These are phyloP conservation scores for Stromatinia cepivora DNA, from an alignment of 2,329 filamentous ascomycete genomes.

Conservation along the genomic window DNA sequence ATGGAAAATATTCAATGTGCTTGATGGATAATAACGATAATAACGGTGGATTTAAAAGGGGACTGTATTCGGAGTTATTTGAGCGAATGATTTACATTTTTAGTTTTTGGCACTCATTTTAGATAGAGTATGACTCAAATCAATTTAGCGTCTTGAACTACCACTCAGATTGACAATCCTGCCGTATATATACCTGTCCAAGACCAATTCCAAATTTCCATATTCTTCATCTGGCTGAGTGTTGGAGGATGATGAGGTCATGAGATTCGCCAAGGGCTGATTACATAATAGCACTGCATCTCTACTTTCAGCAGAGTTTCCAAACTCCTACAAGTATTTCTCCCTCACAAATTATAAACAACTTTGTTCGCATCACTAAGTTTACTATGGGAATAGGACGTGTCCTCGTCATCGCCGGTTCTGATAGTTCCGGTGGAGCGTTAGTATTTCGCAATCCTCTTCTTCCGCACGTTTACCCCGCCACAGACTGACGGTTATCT, in stretches of 20 bases:
- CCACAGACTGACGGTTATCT: slow-evolving; percentile 25
- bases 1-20: no score
- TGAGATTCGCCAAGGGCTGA: background rate
- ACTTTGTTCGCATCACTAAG: background rate
- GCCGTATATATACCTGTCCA: background rate
- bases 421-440: slow-evolving; percentile 75
- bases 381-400: slow-evolving; percentile 44
- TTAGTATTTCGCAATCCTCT: slow-evolving; percentile 48
- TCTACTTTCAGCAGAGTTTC: background rate
- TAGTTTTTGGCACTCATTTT: background rate
- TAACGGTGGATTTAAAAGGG: background rate
- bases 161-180: background rate
- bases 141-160: background rate
- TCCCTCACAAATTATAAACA: background rate
- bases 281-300: slow-evolving; percentile 16
- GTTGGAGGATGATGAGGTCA: background rate
- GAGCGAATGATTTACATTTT: background rate
- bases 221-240: background rate
- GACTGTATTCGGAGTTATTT: background rate
- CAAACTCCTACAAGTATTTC: background rate
- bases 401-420: slow-evolving; percentile 70
- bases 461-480: slow-evolving; percentile 24
- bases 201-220: background rate
- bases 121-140: background rate
- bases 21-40: background rate